Evolutionary conservation across 495 filamentous ascomycete species (phyloP).

Genomic region (Aspergillus ellipticus): DNA sequence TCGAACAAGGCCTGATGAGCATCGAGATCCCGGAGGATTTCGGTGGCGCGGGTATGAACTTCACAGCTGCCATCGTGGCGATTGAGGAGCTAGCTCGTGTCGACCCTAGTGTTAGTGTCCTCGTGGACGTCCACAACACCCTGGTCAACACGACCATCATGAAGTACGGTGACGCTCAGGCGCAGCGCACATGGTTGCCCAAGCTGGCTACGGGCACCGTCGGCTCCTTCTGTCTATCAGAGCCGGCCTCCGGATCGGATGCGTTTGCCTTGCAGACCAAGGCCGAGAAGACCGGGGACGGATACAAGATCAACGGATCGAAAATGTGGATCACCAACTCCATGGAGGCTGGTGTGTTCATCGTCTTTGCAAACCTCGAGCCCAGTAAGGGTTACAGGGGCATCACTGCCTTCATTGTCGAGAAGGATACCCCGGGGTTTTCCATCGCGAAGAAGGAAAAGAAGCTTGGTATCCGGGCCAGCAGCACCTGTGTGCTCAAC

Average conservation of each 20-base stretch:
- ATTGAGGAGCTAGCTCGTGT: constrained; percentile 96
- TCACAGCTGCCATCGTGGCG: constrained; percentile 89
- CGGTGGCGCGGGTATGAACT: constrained; percentile 97
- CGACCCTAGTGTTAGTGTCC: constrained; percentile 89
- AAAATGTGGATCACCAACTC: constrained; percentile 99
- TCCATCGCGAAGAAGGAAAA: constrained; percentile 99
- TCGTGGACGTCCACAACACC: constrained; percentile 97
- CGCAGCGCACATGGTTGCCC: constrained; percentile 83
- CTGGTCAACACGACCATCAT: constrained; percentile 91
- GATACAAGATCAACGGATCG: constrained; percentile 80
- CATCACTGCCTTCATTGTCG: constrained; percentile 93
- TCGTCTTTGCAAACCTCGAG: constrained; percentile 95
- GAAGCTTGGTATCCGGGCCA: constrained; percentile 95
- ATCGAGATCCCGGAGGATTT: constrained; percentile 97
- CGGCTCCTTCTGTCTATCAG: constrained; percentile 93
- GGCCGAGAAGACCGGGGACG: constrained; percentile 69
- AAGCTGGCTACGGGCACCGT: constrained; percentile 84
- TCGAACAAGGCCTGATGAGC: constrained; percentile 97
- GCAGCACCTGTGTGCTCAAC: constrained; percentile 93
- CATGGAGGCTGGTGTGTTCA: constrained; percentile 90
- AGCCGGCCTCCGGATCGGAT: constrained; percentile 90
- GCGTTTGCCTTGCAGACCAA: constrained; percentile 92
- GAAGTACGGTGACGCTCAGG: constrained; percentile 71
- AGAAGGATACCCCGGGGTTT: constrained; percentile 87
- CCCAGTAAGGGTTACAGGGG: constrained; percentile 87